A percentile compares a stretch with the other conserved stretches of the same genome.
phyloP scores from a whole-genome alignment of 2,329 filamentous ascomycete genomes.

The Aspergillus candidus region DNA sequence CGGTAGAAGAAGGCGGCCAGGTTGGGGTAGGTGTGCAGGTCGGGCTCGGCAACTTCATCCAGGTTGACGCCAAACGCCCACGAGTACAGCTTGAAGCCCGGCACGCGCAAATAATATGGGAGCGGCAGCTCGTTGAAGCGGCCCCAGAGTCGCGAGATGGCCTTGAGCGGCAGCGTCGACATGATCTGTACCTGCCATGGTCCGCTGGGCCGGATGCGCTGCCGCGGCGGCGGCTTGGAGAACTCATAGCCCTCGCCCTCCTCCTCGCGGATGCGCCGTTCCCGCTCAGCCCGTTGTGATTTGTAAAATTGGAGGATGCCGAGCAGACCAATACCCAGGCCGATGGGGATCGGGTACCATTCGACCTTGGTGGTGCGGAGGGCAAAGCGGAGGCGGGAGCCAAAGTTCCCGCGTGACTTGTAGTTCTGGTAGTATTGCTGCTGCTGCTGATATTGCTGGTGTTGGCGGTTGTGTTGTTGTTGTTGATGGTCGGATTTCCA shows the following conservation, averaged over 20 bases:
- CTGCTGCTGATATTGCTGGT: conserved; percentile 38
- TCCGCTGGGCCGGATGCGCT: conserved; percentile 70
- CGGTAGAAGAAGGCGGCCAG: conserved; percentile 97
- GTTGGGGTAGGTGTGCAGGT: conserved; percentile 86
- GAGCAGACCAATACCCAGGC: conserved; percentile 76
- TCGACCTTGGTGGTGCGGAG: conserved; percentile 62
- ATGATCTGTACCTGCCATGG: conserved; percentile 93
- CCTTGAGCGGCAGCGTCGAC: conserved; percentile 87
- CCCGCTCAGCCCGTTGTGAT: conserved; percentile 49
- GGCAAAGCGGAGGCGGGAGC: conserved; percentile 52
- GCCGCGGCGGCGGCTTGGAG: conserved; percentile 44
- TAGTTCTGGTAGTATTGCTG: conserved; percentile 33
- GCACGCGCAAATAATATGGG: conserved; percentile 78
- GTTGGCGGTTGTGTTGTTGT: conserved; percentile 24
- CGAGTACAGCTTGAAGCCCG: conserved; percentile 86
- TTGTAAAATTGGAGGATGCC: conserved; percentile 80
- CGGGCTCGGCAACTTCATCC: conserved; percentile 77
- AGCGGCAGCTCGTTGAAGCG: conserved; percentile 84
- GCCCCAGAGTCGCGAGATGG: conserved; percentile 82
- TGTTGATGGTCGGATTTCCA: conserved; percentile 38
- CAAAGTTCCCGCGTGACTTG: conserved; percentile 47
- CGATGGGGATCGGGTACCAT: conserved; percentile 88
- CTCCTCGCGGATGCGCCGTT: conserved; percentile 44
- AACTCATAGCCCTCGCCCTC: conserved; percentile 29
- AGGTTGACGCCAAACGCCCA: conserved; percentile 89